These are phyloP conservation scores for Oryza brachyantha DNA, from an alignment of 176 grass and related monocot genomes.

Conservation along the genomic window DNA sequence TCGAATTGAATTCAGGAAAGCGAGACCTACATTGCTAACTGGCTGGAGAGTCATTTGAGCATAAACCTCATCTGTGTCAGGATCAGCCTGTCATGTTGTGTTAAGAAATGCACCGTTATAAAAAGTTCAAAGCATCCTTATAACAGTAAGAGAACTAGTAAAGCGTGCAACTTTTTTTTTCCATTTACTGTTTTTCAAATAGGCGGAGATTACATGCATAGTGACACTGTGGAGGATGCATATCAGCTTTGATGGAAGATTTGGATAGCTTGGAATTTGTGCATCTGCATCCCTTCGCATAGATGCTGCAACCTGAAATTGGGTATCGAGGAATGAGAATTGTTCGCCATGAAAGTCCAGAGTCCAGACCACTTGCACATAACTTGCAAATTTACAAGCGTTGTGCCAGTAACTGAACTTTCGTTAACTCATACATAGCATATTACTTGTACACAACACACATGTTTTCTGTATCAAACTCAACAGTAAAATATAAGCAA, in stretches of 20 bases:
- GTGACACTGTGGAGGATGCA: slow-evolving; percentile 67
- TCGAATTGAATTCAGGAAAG: slow-evolving; percentile 30
- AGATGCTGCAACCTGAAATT: slow-evolving; percentile 78
- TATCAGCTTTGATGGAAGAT: slow-evolving; percentile 71
- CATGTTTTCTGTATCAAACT: not conserved
- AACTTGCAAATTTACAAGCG: slow-evolving; percentile 17
- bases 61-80: slow-evolving; percentile 81
- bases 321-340: slow-evolving; percentile 28
- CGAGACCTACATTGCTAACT: slow-evolving; percentile 61
- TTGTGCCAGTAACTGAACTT: not conserved
- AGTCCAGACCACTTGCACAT: slow-evolving; percentile 18
- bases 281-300: slow-evolving; percentile 67
- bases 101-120: not conserved
- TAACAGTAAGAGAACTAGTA: slow-evolving; percentile 16
- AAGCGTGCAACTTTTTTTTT: not conserved
- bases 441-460: slow-evolving; percentile 2
- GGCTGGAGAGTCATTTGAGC: slow-evolving; percentile 78
- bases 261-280: slow-evolving; percentile 75
- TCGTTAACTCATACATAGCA: not conserved
- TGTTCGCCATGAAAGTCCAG: not conserved
- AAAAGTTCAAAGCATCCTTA: not conserved
- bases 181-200: not conserved
- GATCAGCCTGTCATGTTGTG: slow-evolving; percentile 59
- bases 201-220: slow-evolving; percentile 53
- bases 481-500: not conserved